phyloP scores from a whole-genome alignment of 495 filamentous ascomycete species.

The Pseudomonodictys pantanalensis region DNA sequence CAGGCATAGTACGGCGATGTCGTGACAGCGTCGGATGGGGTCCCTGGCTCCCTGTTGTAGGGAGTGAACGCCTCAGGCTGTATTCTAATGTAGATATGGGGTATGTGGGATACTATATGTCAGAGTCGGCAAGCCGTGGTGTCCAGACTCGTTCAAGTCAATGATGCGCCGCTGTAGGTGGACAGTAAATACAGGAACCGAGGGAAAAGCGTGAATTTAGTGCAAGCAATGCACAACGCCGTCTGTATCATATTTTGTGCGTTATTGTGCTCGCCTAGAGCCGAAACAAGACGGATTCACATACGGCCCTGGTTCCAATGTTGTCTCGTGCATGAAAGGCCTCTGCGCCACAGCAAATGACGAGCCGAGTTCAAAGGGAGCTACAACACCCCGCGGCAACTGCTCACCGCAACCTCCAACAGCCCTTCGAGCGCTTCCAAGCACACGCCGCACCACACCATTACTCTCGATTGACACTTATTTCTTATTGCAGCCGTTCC shows the following conservation, averaged over 20 bases:
- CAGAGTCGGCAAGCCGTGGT: too few species aligned
- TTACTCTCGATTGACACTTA: background rate
- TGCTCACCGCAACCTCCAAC: background rate
- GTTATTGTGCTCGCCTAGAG: background rate
- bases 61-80: too few species aligned
- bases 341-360: background rate
- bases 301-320: background rate
- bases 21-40: too few species aligned
- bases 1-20: too few species aligned
- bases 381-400: background rate
- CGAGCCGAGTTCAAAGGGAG: background rate
- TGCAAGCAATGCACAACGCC: too few species aligned
- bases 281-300: background rate
- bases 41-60: too few species aligned
- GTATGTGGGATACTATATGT: too few species aligned
- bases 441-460: background rate
- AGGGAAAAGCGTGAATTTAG: too few species aligned
- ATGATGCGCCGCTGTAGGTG: too few species aligned
- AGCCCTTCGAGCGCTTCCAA: background rate
- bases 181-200: too few species aligned
- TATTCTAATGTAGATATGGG: too few species aligned
- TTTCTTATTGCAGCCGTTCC: background rate
- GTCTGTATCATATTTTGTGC: background rate
- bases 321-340: background rate
- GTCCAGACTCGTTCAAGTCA: too few species aligned